Evolutionary conservation across 306 rosid species (phyloP).

Genomic region (Cotoneaster glaucophyllus): DNA sequence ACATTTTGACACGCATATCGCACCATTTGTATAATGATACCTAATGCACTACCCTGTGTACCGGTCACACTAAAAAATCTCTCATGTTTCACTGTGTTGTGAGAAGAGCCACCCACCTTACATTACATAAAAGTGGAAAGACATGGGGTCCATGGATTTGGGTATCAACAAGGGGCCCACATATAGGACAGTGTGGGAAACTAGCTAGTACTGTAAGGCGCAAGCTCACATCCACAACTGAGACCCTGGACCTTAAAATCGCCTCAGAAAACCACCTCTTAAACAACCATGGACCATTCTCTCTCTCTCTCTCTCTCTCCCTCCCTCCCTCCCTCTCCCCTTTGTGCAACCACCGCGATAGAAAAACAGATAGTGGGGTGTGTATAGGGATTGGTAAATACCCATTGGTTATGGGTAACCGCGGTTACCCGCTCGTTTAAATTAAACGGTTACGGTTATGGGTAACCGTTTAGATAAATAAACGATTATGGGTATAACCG

Average conservation of each 20-base stretch:
- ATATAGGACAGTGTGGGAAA: slow-evolving; percentile 17
- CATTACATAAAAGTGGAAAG: slow-evolving; percentile 21
- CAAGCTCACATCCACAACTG: slow-evolving; percentile 69
- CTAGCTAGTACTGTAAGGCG: slow-evolving; percentile 34
- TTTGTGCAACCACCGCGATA: slow-evolving; percentile 61
- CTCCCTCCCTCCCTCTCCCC: slow-evolving; percentile 29
- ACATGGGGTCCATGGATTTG: slow-evolving; percentile 41
- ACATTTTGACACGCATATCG: too few species aligned
- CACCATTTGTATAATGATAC: too few species aligned
- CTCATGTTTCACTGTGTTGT: background rate
- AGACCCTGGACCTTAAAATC: slow-evolving; percentile 76
- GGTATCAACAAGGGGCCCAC: slow-evolving; percentile 42
- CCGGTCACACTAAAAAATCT: too few species aligned
- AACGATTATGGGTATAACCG: too few species aligned
- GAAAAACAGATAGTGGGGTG: slow-evolving; percentile 21
- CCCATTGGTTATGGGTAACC: too few species aligned
- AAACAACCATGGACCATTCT: slow-evolving; percentile 52
- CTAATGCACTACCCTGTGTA: too few species aligned
- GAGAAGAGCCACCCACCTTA: slow-evolving; percentile 48
- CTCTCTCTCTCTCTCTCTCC: slow-evolving; percentile 7
- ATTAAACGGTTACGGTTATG: too few species aligned
- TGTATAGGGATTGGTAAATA: slow-evolving; percentile 16
- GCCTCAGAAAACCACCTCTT: slow-evolving; percentile 50
- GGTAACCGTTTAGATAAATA: too few species aligned
- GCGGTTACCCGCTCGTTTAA: too few species aligned